Evolutionary conservation across 495 filamentous ascomycete genomes (phyloP).

Genomic region (Penicillium subrubescens): DNA sequence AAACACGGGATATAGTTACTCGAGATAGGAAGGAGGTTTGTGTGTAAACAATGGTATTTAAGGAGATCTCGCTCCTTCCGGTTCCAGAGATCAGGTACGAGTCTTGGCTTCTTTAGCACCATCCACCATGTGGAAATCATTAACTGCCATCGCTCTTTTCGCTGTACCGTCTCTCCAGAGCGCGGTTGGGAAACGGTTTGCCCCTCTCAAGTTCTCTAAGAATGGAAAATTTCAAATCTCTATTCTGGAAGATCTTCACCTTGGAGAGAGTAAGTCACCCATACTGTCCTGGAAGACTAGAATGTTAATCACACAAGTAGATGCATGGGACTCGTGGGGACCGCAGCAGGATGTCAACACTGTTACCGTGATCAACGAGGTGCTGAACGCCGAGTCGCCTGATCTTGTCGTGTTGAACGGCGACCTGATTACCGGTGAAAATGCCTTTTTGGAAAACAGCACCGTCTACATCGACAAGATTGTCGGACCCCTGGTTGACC

Average conservation of each 20-base stretch:
- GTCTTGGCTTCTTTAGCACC: background rate
- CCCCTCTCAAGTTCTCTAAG: slow-evolving; percentile 2
- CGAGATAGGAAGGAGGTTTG: background rate
- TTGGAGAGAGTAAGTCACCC: slow-evolving; percentile 57
- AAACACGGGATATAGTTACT: slow-evolving; percentile 3
- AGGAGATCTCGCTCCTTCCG: background rate
- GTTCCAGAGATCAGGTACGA: background rate
- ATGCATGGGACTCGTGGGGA: slow-evolving; percentile 52
- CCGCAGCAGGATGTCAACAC: slow-evolving; percentile 62
- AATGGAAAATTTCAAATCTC: slow-evolving; percentile 9
- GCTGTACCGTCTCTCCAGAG: slow-evolving; percentile 1
- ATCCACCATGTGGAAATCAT: slow-evolving; percentile 4
- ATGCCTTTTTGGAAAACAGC: slow-evolving; percentile 58
- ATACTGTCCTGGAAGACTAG: no score
- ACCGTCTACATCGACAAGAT: slow-evolving; percentile 62
- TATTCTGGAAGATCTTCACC: slow-evolving; percentile 27
- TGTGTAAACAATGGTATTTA: slow-evolving; percentile 7
- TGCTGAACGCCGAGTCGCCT: slow-evolving; percentile 55
- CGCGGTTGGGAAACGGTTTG: background rate
- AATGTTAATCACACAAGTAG: slow-evolving; percentile 29
- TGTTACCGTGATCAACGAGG: slow-evolving; percentile 55
- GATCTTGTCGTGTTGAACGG: slow-evolving; percentile 70
- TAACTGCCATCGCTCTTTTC: background rate
- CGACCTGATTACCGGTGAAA: slow-evolving; percentile 71
- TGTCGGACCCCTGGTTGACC: slow-evolving; percentile 56